Evolutionary conservation across 768 basidiomycete genomes (phyloP).

Genomic region (Crassisporium funariophilum): DNA sequence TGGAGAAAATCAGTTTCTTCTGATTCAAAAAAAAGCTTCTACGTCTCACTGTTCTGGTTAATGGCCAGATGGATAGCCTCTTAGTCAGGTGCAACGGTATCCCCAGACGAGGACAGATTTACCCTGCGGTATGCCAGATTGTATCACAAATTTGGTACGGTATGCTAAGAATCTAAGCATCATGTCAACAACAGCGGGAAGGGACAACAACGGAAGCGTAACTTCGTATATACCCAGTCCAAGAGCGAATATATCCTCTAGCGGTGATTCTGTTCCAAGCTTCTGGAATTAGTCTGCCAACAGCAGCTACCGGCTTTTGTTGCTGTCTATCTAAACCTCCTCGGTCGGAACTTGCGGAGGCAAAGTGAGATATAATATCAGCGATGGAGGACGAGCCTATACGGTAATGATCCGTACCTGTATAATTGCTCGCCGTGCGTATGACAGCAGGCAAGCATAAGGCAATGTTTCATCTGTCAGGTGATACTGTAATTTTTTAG

Average conservation of each 20-base stretch:
- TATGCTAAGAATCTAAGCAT: constrained; percentile 12
- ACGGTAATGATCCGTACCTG: no score
- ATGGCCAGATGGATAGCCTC: background rate
- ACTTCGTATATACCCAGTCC: constrained; percentile 30
- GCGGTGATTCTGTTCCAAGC: constrained; percentile 18
- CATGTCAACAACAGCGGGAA: background rate
- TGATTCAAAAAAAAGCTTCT: background rate
- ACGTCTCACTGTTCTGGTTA: constrained; percentile 10
- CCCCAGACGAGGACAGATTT: background rate
- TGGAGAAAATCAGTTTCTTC: constrained; percentile 4
- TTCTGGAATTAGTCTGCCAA: constrained; percentile 14
- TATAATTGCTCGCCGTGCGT: no score
- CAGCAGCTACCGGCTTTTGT: constrained; percentile 30
- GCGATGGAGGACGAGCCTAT: no score
- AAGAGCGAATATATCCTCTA: constrained; percentile 30
- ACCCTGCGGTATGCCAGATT: no score
- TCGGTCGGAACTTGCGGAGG: no score
- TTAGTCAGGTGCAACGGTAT: background rate
- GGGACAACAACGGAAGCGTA: background rate
- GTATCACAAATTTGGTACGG: no score
- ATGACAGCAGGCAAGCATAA: no score
- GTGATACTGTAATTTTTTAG: no score
- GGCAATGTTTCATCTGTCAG: no score
- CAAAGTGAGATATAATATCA: no score
- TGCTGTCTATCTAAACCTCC: constrained; percentile 33